Percentiles rank a stretch among this genome's conserved stretches.
These are phyloP conservation scores for Tricholoma saponaceum DNA, from an alignment of 768 basidiomycete genomes.

Conservation along the genomic window DNA sequence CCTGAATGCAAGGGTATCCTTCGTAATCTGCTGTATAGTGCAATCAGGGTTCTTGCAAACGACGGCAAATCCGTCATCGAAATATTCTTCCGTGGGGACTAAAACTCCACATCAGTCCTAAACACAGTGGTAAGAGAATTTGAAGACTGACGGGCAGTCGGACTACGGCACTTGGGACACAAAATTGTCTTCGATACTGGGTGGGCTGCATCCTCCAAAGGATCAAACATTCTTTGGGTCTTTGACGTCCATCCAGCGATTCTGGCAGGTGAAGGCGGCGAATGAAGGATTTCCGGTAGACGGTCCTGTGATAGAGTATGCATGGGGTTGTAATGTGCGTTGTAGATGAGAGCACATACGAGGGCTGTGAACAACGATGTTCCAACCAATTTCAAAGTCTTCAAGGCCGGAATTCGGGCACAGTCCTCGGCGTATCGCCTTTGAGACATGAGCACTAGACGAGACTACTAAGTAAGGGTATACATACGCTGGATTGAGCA, in stretches of 20 bases:
- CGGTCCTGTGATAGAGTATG: not conserved
- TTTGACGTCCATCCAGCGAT: not conserved
- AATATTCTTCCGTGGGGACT: slow-evolving; percentile 1
- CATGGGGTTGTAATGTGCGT: not conserved
- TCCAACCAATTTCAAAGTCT: not conserved
- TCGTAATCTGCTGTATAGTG: not conserved
- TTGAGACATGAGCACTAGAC: not conserved
- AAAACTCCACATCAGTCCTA: not conserved
- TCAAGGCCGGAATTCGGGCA: slow-evolving; percentile 8
- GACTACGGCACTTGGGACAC: slow-evolving; percentile 7
- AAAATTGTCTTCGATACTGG: slow-evolving; percentile 2
- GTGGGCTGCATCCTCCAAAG: slow-evolving; percentile 8
- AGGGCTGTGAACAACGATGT: not conserved
- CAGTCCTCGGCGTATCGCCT: slow-evolving; percentile 16
- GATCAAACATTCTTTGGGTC: slow-evolving; percentile 7
- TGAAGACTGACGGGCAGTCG: not conserved
- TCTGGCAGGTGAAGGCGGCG: slow-evolving; percentile 1
- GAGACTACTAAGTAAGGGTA: not conserved
- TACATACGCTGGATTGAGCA: slow-evolving; percentile 15
- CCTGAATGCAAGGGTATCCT: slow-evolving; percentile 2
- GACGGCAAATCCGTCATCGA: slow-evolving; percentile 6
- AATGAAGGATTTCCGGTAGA: not conserved
- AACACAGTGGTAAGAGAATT: not conserved
- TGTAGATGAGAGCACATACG: not conserved
- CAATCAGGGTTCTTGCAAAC: slow-evolving; percentile 2